These are phyloP conservation scores for Chaetothyriales sp. DNA, from an alignment of 2,329 filamentous ascomycete species.

Conservation along the genomic window DNA sequence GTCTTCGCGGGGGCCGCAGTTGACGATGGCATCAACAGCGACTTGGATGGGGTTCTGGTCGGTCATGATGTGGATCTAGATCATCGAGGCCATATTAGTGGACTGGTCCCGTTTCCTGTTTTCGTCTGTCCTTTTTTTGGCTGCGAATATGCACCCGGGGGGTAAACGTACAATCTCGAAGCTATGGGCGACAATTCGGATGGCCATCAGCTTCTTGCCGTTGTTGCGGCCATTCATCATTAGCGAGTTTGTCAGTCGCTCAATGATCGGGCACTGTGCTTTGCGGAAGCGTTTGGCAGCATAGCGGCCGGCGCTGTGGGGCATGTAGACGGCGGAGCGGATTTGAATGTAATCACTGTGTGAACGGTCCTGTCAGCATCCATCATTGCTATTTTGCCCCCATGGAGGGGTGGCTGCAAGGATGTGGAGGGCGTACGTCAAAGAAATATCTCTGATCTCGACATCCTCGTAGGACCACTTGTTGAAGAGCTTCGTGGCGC, in stretches of 20 bases:
- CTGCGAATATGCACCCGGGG: too few species aligned
- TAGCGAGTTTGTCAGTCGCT: slow-evolving; percentile 99
- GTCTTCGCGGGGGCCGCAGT: slow-evolving; percentile 99
- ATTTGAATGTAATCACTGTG: slow-evolving; percentile 98
- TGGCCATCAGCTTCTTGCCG: slow-evolving; percentile 99
- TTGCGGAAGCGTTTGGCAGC: slow-evolving; percentile 99
- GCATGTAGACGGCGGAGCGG: slow-evolving; percentile 95
- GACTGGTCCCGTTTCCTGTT: not conserved
- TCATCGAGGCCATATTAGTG: not conserved
- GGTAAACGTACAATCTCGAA: slow-evolving; percentile 87
- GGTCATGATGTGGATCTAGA: slow-evolving; percentile 98
- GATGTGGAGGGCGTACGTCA: slow-evolving; percentile 60
- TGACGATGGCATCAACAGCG: slow-evolving; percentile 98
- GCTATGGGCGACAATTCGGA: slow-evolving; percentile 95
- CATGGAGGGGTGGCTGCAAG: not conserved
- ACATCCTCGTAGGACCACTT: slow-evolving; percentile 98
- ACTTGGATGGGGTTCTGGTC: slow-evolving; percentile 99
- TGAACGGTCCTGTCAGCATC: slow-evolving; percentile 21
- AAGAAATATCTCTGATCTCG: slow-evolving; percentile 98
- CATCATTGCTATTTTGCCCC: slow-evolving; percentile 4
- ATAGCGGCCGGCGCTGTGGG: slow-evolving; percentile 97
- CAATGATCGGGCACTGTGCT: slow-evolving; percentile 99
- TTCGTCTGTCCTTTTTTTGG: too few species aligned
- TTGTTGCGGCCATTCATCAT: slow-evolving; percentile 99
- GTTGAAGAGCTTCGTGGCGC: slow-evolving; percentile 93